These are phyloP conservation scores for Tilletia indica DNA, from an alignment of 1,284 basidiomycete species.

Conservation along the genomic window DNA sequence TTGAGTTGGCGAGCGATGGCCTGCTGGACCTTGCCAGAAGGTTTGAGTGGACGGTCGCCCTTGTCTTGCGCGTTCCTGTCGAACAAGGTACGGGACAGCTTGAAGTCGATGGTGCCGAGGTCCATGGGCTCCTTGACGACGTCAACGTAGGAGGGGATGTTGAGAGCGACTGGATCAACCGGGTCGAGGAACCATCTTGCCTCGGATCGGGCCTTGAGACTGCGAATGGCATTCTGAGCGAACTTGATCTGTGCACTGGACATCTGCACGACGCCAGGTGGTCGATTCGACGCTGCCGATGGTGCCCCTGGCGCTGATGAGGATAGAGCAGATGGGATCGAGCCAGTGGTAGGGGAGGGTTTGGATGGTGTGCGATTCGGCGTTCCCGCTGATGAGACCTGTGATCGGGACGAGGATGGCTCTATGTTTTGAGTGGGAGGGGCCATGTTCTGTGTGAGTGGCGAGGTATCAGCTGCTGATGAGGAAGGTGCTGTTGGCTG, in stretches of 20 bases:
- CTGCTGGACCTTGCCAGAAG: constrained; percentile 36
- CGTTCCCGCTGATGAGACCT: not conserved
- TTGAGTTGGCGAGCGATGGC: constrained; percentile 33
- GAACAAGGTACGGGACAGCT: constrained; percentile 58
- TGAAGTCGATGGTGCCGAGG: constrained; percentile 86
- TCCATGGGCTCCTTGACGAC: constrained; percentile 94
- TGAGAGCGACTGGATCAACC: constrained; percentile 84
- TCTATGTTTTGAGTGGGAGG: not conserved
- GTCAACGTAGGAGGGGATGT: constrained; percentile 84
- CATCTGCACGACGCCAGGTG: constrained; percentile 32
- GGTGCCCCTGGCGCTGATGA: constrained; percentile 2
- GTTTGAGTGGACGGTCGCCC: constrained; percentile 36
- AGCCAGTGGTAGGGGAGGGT: constrained; percentile 20
- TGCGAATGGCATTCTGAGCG: constrained; percentile 73
- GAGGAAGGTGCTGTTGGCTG: not conserved
- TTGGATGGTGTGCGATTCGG: not conserved
- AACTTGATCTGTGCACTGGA: constrained; percentile 72
- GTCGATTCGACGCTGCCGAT: not conserved
- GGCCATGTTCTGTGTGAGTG: not conserved
- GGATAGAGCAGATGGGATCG: constrained; percentile 15
- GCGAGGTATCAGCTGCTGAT: not conserved
- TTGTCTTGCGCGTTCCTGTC: constrained; percentile 21
- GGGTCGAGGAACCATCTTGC: constrained; percentile 78
- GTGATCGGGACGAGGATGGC: not conserved
- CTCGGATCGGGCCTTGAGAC: constrained; percentile 83